Evolutionary conservation across 2,329 filamentous ascomycete genomes (phyloP), one percentile per base, ranked within the genome.

Genomic region (Cadophora malorum): DNA sequence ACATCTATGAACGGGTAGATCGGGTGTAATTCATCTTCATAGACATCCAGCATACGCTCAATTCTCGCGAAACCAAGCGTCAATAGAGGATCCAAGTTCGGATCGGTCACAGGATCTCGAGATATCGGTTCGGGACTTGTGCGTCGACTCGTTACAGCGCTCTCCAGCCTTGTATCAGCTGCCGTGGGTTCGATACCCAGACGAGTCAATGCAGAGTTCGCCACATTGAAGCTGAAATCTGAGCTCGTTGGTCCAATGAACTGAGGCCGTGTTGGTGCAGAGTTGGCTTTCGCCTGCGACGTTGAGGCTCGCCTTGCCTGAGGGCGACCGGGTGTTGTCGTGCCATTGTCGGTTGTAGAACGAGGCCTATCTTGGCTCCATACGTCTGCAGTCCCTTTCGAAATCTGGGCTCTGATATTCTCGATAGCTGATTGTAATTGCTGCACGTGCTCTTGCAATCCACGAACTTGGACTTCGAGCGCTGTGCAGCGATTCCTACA

Each of bases 1-100:
- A 55, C 28, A 33, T 55, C 25, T 14, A 55, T 55, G n/a, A 55
- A 55, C 9, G 52, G 52, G 25, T 55, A 55, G 12, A 55, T 31
- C 5, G 52, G 52, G n/a, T 55, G 52, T 25, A 55, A 5, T 28
- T 55, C 52, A 2, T 55, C 52, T 10, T 33, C 25, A 55, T 55
- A 55, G 19, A 55, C 4, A 33, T 55, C 52, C 28, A 55, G 19
- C 25, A 28, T n/a, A 9, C 25, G 52, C 16, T 33, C 19, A 3
- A 33, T 14, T n/a, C 33, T 28, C 8, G 25, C 0, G 4, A 55
- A 33, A 3, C 52, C 16, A 14, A 55, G 28, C 9, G 14, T 19
- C 52, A 55, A 16, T 19, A 55, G 8, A 31, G 52, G 52, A n/a
- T 55, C 52, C 6, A n/a, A 9, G 7, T 33, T 31, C 12, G 6